Evolutionary conservation across 768 basidiomycete species (phyloP), one percentile per base, ranked within the genome.

Genomic region (Naematelia aurantialba): DNA sequence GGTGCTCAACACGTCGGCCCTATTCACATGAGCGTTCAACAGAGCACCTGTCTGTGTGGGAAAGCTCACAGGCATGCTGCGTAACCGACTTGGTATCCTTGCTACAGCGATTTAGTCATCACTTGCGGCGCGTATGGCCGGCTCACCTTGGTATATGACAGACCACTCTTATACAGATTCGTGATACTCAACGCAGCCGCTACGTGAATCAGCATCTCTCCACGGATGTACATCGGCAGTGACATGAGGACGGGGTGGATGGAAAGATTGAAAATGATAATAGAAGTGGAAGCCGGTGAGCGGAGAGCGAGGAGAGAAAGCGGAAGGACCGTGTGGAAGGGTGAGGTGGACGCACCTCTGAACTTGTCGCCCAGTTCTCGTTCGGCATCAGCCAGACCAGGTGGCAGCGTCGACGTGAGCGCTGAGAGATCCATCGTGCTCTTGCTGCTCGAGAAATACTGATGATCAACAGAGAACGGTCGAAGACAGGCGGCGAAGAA

Each of bases 281-380:
- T 19, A 12, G 42, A 44, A 44, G 12, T 44, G 12, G 12, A 12
- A 12, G 42, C 12, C 12, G 19, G 42, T 12, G 12, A 44, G 42
- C 12, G 12, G 42, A 12, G 42, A 21, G 19, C n/a, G 10, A 47
- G n/a, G n/a, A 47, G n/a, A 26, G 19, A 21, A 47, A 21, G 46
- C 8, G 46, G 21, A 47, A 10, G 8, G 21, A 19, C 19, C 19
- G 46, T 47, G 11, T 47, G 46, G 42, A 19, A 44, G 12, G 42
- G 19, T 44, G 42, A 44, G 42, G 42, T 12, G 42, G 42, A 47
- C 46, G 21, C 39, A 73, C 72, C 72, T 63, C 72, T 73, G 55
- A 73, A 73, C 58, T 69, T 67, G 31, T 73, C 69, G 14, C 72
- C 72, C 67, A 73, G 67, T 34, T 73, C 72, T 31, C 69, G 48